A percentile compares a stretch with the other conserved stretches of the same genome.
Evolutionary conservation across 164 flowering plant genomes (phyloP).

Genomic region (Magnolia officinalis): DNA sequence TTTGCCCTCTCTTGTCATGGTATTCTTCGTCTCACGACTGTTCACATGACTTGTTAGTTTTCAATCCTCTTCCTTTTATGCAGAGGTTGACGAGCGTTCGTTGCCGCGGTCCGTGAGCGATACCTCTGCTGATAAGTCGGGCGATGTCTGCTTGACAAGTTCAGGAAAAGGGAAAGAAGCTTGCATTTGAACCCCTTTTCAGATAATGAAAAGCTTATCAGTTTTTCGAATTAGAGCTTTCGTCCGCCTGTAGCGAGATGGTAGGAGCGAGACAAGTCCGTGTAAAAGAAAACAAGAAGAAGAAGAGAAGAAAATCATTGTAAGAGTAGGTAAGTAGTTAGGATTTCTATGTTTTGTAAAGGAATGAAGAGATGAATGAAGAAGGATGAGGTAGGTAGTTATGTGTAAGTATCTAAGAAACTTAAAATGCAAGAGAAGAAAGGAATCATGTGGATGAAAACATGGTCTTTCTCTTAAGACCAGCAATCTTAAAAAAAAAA

Average conservation of each 20-base stretch:
- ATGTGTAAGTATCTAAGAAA: no score
- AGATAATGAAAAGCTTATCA: no score
- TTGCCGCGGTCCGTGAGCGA: conserved; percentile 1
- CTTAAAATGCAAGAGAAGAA: no score
- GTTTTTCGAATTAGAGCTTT: no score
- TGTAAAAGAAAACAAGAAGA: background rate
- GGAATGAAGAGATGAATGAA: background rate
- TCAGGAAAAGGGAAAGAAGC: conserved; percentile 18
- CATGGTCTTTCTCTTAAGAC: no score
- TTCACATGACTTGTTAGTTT: background rate
- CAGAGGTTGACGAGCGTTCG: conserved; percentile 30
- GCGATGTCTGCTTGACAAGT: background rate
- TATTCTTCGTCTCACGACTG: background rate
- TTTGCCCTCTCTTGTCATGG: no score
- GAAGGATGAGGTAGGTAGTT: no score
- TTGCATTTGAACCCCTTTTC: background rate
- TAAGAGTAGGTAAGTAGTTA: background rate
- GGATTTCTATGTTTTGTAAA: background rate
- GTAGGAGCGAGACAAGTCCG: background rate
- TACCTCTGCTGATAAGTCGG: background rate
- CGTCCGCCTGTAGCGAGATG: background rate
- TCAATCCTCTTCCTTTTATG: background rate
- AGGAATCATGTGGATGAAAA: no score
- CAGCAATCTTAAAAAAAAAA: no score
- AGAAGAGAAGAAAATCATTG: background rate